Percentiles rank a stretch among this genome's conserved stretches.
Conservation (phyloP, 345 rosid genomes). For the Citropsis articulata region DNA sequence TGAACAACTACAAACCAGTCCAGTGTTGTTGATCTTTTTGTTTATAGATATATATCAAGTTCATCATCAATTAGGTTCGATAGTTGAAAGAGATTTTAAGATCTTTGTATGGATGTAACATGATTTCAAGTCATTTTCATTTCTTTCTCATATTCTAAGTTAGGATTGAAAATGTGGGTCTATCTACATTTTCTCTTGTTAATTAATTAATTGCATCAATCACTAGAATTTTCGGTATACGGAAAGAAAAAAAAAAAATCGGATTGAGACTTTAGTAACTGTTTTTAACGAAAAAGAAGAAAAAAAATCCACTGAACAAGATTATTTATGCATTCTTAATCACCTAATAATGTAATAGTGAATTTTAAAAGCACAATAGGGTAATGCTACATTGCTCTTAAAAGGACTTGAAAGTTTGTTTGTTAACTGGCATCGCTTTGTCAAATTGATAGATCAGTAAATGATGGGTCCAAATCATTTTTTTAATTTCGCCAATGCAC, state of each 20-base stretch:
- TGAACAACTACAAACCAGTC: no score
- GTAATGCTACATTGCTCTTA: no score
- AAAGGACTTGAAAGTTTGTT: no score
- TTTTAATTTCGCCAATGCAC: neutral
- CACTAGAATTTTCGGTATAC: neutral
- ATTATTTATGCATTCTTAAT: no score
- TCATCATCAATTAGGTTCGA: neutral
- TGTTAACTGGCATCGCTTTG: neutral
- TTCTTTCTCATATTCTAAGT: neutral
- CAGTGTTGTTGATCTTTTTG: no score
- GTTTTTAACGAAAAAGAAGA: no score
- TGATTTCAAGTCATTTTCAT: neutral
- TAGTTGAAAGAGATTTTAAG: neutral
- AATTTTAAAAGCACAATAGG: no score
- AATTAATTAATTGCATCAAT: neutral
- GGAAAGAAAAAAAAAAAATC: no score
- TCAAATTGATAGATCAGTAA: neutral
- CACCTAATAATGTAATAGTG: no score
- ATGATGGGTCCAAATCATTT: neutral
- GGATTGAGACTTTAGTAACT: no score
- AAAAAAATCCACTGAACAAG: no score
- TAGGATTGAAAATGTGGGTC: slow-evolving; percentile 6
- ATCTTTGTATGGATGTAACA: no score
- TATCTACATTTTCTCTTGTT: neutral
- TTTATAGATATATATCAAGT: neutral